Conservation (phyloP, 129 eudicot species). For the Glebionis coronaria region DNA sequence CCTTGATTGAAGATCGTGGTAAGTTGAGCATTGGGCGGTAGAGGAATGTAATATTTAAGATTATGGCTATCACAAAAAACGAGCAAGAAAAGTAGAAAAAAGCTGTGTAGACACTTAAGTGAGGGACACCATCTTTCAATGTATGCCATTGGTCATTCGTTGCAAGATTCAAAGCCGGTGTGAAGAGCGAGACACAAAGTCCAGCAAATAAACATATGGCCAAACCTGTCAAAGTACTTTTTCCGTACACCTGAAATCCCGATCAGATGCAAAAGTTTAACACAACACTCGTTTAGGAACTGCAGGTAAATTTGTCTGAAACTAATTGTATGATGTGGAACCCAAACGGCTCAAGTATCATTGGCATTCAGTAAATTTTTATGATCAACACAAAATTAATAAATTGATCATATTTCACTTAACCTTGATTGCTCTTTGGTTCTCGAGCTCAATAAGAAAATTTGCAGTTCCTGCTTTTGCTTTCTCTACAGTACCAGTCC, state of each 20-base stretch:
- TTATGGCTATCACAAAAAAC: conserved; percentile 61
- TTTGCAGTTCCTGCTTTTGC: conserved; percentile 14
- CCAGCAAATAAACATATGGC: conserved; percentile 74
- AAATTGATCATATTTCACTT: conserved; percentile 1
- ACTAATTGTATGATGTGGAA: neutral
- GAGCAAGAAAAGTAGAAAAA: conserved; percentile 89
- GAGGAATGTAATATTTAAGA: conserved; percentile 61
- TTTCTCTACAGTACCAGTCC: neutral
- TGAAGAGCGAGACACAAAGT: conserved; percentile 63
- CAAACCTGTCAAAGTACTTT: conserved; percentile 58
- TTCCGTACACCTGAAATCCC: conserved; percentile 66
- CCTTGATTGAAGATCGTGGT: conserved; percentile 65
- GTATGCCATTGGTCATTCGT: conserved; percentile 89
- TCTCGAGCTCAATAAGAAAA: conserved; percentile 16
- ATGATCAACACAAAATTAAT: neutral
- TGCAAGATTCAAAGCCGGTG: conserved; percentile 89
- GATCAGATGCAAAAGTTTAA: conserved; percentile 18
- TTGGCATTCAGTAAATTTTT: neutral
- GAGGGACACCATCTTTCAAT: conserved; percentile 65
- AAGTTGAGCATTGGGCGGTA: conserved; percentile 59
- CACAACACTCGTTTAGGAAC: neutral
- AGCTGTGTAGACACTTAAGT: conserved; percentile 76
- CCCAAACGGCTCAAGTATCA: neutral
- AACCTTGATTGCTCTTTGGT: conserved; percentile 21
- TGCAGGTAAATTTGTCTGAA: neutral